These are phyloP conservation scores for Psidium friedrichsthalianum DNA, from an alignment of 345 rosid species.

Conservation along the genomic window DNA sequence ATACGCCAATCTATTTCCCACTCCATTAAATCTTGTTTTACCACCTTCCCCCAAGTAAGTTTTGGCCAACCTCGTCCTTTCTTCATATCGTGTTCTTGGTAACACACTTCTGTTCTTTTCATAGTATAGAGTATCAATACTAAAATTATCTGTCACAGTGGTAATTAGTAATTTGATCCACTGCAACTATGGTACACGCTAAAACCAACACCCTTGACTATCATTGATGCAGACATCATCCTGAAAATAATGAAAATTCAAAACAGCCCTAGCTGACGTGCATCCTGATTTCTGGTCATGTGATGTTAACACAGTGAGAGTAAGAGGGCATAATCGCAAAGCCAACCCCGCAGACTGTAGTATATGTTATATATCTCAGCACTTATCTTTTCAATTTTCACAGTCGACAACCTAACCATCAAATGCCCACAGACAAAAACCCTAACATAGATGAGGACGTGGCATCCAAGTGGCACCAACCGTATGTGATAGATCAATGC, in stretches of 20 bases:
- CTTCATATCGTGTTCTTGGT: no score
- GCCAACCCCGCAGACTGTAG: background rate
- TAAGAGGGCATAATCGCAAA: background rate
- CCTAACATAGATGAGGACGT: background rate
- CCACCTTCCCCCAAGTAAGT: no score
- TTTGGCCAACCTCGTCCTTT: no score
- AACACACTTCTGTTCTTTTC: no score
- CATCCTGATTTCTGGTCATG: background rate
- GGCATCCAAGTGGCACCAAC: background rate
- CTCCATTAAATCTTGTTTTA: no score
- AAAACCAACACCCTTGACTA: background rate
- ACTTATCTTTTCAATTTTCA: background rate
- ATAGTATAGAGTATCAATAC: background rate
- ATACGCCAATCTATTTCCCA: no score
- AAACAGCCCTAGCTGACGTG: background rate
- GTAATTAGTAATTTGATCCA: background rate
- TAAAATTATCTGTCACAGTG: background rate
- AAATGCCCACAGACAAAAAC: background rate
- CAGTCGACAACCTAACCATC: background rate
- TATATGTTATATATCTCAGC: background rate
- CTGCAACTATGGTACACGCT: background rate
- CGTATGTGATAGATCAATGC: background rate
- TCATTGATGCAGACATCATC: background rate
- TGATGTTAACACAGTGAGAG: background rate
- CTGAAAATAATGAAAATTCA: background rate